phyloP scores from a whole-genome alignment of 2,329 filamentous ascomycete species.

The Emergomyces pasteurianus region DNA sequence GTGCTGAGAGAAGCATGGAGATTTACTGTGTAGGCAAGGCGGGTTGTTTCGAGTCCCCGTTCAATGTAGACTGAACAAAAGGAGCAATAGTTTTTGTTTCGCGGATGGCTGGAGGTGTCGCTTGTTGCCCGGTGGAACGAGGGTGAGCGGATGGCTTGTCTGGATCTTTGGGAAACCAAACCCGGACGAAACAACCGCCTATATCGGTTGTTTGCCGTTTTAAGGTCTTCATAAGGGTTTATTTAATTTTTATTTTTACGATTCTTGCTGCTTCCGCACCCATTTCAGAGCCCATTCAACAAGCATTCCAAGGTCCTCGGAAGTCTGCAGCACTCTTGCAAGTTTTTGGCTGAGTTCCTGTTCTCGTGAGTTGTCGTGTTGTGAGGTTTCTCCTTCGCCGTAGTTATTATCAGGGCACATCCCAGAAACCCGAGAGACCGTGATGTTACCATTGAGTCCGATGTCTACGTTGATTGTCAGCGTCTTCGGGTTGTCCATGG shows the following conservation, averaged over 20 bases:
- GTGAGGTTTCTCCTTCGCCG: slow-evolving; percentile 12
- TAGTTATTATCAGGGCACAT: slow-evolving; percentile 16
- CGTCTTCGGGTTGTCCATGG: slow-evolving; percentile 12
- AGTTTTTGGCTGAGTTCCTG: slow-evolving; percentile 23
- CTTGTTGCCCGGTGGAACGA: too few species aligned
- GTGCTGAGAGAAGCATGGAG: too few species aligned
- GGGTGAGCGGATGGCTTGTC: too few species aligned
- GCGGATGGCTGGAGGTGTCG: too few species aligned
- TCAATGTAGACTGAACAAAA: too few species aligned
- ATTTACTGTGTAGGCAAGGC: too few species aligned
- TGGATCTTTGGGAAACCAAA: too few species aligned
- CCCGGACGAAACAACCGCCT: too few species aligned
- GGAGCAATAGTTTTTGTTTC: too few species aligned
- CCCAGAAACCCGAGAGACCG: slow-evolving; percentile 27
- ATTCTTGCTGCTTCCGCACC: slow-evolving; percentile 21
- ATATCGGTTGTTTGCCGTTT: too few species aligned
- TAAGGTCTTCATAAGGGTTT: too few species aligned
- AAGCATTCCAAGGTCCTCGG: slow-evolving; percentile 33
- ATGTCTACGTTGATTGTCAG: slow-evolving; percentile 29
- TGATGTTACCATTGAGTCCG: slow-evolving; percentile 29
- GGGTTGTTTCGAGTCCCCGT: too few species aligned
- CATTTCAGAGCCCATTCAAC: slow-evolving; percentile 34
- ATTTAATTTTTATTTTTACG: not conserved
- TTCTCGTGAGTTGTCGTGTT: not conserved
- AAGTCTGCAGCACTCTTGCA: slow-evolving; percentile 28